phyloP scores from a whole-genome alignment of 306 rosid species.

The Casuarina cunninghamiana region DNA sequence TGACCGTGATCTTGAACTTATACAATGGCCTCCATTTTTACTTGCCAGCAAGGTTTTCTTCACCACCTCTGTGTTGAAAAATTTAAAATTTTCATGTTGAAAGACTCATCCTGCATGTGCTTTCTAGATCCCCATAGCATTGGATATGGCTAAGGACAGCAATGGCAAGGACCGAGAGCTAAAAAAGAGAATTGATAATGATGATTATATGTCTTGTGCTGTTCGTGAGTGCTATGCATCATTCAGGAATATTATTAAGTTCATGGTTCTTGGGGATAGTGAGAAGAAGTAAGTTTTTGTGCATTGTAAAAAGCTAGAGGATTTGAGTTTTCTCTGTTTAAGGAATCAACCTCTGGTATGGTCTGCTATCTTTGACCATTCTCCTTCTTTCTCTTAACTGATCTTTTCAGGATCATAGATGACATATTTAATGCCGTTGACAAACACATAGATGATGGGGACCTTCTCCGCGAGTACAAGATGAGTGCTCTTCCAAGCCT shows the following conservation, averaged over 20 bases:
- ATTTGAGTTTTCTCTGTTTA: background rate
- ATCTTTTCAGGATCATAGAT: constrained; percentile 64
- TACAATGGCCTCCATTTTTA: constrained; percentile 97
- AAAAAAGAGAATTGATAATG: constrained; percentile 69
- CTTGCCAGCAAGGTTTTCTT: constrained; percentile 95
- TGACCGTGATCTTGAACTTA: constrained; percentile 77
- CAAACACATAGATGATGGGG: constrained; percentile 40
- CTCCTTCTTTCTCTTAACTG: constrained; percentile 16
- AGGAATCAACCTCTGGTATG: constrained; percentile 1
- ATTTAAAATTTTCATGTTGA: constrained; percentile 16
- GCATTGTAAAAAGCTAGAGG: background rate
- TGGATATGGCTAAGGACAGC: constrained; percentile 99
- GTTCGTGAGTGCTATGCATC: constrained; percentile 94
- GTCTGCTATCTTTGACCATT: constrained; percentile 2
- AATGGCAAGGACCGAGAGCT: constrained; percentile 92
- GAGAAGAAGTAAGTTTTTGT: constrained; percentile 66
- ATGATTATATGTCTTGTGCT: constrained; percentile 88
- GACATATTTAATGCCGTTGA: constrained; percentile 69
- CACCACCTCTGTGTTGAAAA: background rate
- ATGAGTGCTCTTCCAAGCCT: constrained; percentile 94
- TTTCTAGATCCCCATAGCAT: constrained; percentile 84
- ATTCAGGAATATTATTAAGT: constrained; percentile 67
- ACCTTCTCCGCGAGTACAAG: constrained; percentile 54
- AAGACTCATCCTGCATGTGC: constrained; percentile 23
- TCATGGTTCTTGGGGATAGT: constrained; percentile 71